Percentiles rank a stretch among this genome's conserved stretches.
Evolutionary conservation across 306 rosid genomes (phyloP).

Genomic region (Cyamopsis tetragonoloba): DNA sequence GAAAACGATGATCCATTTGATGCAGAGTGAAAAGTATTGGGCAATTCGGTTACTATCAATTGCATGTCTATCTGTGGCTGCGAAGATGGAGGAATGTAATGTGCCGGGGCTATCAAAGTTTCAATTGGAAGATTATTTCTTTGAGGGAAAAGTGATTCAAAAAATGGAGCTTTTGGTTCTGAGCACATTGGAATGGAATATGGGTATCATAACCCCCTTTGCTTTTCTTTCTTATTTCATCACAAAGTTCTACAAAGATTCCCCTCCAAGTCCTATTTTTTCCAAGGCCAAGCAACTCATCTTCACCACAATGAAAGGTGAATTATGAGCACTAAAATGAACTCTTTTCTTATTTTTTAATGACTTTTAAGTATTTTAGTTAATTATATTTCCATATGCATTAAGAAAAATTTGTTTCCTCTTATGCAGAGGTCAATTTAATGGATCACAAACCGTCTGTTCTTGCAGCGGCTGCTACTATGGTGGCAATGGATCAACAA

Average conservation of each 20-base stretch:
- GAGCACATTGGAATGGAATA: slow-evolving; percentile 63
- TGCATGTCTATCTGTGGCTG: slow-evolving; percentile 75
- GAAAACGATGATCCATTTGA: slow-evolving; percentile 11
- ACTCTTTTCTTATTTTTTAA: neutral
- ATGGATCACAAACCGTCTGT: slow-evolving; percentile 65
- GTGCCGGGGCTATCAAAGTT: slow-evolving; percentile 53
- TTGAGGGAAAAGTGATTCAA: slow-evolving; percentile 45
- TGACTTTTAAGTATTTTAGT: too few species aligned
- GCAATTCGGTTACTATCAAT: slow-evolving; percentile 57
- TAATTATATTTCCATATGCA: neutral
- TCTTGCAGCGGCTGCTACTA: slow-evolving; percentile 69
- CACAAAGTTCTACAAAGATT: slow-evolving; percentile 40
- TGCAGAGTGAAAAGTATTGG: slow-evolving; percentile 69
- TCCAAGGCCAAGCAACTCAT: slow-evolving; percentile 43
- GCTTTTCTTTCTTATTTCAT: slow-evolving; percentile 61
- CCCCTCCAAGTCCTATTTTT: slow-evolving; percentile 32
- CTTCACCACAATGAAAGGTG: slow-evolving; percentile 55
- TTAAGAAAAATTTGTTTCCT: slow-evolving; percentile 1
- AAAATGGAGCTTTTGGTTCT: slow-evolving; percentile 83
- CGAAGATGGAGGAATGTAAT: slow-evolving; percentile 71
- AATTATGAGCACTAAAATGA: neutral
- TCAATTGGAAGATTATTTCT: slow-evolving; percentile 43
- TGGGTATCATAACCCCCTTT: slow-evolving; percentile 65
- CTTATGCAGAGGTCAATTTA: slow-evolving; percentile 54
- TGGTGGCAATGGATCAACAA: slow-evolving; percentile 51